A percentile compares a stretch with the other conserved stretches of the same genome.
Conservation (phyloP, 179 eudicot species). For the Beta lomatogona region DNA sequence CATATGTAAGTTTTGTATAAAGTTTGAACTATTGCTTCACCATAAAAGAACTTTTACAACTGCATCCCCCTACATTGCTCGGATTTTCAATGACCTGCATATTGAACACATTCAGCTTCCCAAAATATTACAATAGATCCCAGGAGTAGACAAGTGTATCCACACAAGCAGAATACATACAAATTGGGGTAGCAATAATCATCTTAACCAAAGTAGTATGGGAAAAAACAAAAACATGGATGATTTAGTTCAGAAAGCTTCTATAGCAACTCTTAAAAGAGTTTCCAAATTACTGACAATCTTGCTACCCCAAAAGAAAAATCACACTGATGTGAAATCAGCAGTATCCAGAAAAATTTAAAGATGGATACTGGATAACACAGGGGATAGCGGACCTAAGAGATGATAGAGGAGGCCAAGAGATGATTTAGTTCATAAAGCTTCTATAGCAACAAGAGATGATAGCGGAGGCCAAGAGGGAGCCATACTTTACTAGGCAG, state of each 20-base stretch:
- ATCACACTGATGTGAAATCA: neutral
- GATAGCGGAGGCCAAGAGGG: too few species aligned
- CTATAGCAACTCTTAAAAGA: neutral
- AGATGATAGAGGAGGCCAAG: too few species aligned
- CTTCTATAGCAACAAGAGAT: too few species aligned
- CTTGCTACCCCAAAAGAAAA: neutral
- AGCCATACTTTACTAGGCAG: too few species aligned
- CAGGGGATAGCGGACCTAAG: too few species aligned
- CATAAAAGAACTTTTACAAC: conserved; percentile 93
- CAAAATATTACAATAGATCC: neutral
- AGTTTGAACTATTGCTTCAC: conserved; percentile 41
- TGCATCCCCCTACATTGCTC: conserved; percentile 92
- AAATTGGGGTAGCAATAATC: neutral
- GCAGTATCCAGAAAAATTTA: neutral
- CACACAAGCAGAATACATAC: neutral
- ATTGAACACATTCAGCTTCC: neutral
- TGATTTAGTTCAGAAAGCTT: neutral
- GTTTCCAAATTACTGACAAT: neutral
- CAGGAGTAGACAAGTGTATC: neutral
- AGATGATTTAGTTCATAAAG: too few species aligned
- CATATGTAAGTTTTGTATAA: neutral
- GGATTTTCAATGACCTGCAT: conserved; percentile 81
- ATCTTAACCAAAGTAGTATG: neutral
- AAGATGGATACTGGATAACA: neutral
- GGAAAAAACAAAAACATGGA: neutral